A percentile compares a stretch with the other conserved stretches of the same genome.
phyloP scores from a whole-genome alignment of 306 rosid genomes.

The Fragaria nilgerrensis region DNA sequence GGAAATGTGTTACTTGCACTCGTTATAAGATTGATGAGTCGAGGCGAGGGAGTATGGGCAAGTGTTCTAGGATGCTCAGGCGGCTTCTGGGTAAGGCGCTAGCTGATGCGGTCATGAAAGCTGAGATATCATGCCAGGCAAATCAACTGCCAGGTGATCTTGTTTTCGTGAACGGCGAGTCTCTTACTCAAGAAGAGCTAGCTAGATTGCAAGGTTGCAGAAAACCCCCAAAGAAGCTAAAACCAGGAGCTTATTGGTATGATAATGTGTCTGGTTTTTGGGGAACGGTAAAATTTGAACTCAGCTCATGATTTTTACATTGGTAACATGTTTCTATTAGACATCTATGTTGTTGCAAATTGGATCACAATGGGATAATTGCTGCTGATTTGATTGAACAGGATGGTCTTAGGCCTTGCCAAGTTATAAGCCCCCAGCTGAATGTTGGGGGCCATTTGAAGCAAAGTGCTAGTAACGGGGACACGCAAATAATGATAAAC shows the following conservation, averaged over 20 bases:
- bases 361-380: constrained; percentile 20
- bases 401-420: constrained; percentile 61
- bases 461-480: constrained; percentile 59
- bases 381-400: constrained; percentile 34
- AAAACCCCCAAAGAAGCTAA: constrained; percentile 63
- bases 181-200: constrained; percentile 51
- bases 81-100: constrained; percentile 39
- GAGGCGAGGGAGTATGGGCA: constrained; percentile 48
- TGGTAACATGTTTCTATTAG: neutral
- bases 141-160: constrained; percentile 55
- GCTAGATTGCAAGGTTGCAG: constrained; percentile 35
- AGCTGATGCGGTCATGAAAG: constrained; percentile 39
- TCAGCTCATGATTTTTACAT: neutral
- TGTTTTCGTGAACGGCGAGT: constrained; percentile 47
- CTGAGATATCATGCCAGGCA: constrained; percentile 44
- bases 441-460: constrained; percentile 48
- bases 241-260: constrained; percentile 77
- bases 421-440: constrained; percentile 58
- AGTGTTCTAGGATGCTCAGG: constrained; percentile 55
- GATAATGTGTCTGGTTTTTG: constrained; percentile 75
- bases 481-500: constrained; percentile 57
- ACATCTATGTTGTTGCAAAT: constrained; percentile 1
- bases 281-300: constrained; percentile 65
- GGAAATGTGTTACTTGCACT: constrained; percentile 72
- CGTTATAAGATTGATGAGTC: constrained; percentile 52